Base-by-base conservation (phyloP, 495 filamentous ascomycete genomes). In the Neohortaea acidophila region DNA sequence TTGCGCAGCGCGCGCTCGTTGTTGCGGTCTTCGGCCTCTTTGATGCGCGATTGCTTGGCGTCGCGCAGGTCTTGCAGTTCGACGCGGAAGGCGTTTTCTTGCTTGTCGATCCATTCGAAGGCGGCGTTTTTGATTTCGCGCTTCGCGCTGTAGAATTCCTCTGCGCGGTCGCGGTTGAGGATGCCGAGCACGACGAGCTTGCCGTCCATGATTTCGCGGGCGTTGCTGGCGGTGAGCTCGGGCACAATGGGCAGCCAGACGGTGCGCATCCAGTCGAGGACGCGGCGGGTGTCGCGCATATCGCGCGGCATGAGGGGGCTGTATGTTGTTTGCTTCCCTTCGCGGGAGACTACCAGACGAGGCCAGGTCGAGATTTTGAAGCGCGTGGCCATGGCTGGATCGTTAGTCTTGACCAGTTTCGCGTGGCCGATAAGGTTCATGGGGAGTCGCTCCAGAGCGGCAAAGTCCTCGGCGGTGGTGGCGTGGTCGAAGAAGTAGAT, bases 231-330 rank as follows among this genome's bases (percentile, higher is more conserved):
- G 0, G 82, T 92, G 19, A 97, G 71, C 54, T 97, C 89, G 2
- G 89, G 89, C 13, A 97, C 83, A 38, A 97, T 87, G n/a, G 89
- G 89, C 22, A 94, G 68, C 91, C 91, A 97, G 17, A 92, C 84
- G 14, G 73, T 80, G 45, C 79, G 79, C 87, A 96, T 94, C 89
- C 89, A 97, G 41, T 65, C 65, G 2, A 94, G 69, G 13, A 97
- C 69, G 52, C 77, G 68, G 21, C 73, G 68, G 43, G 77, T 76
- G 46, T 96, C 84, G 31, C 89, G 73, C 81, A 94, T 94, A 39
- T 92, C 82, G 45, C 75, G 70, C 1, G 89, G 89, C 1, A 80
- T 72, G 14, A 96, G 65, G 12, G 75, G 78, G 24, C 70, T 77
- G 59, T 89, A 97, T 54, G 92, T 92, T 7, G 73, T 89, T 34